Percentiles rank a stretch among this genome's conserved stretches.
phyloP scores from a whole-genome alignment of 169 alveolate species.

The Plasmodium chabaudi region DNA sequence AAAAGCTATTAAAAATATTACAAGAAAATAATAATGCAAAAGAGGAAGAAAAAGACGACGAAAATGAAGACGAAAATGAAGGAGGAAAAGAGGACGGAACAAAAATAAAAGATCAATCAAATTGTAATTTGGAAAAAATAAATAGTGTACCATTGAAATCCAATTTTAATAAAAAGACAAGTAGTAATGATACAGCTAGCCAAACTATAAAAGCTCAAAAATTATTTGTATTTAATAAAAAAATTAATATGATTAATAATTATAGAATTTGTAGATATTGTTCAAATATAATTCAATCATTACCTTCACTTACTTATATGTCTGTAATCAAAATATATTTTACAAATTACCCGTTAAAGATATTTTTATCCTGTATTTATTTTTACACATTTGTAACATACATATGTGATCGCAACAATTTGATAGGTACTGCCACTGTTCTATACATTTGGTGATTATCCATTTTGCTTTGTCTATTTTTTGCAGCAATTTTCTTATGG shows the following conservation, averaged over 20 bases:
- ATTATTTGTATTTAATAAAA: constrained; percentile 47
- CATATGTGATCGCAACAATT: constrained; percentile 45
- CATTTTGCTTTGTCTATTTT: too few relatives aligned
- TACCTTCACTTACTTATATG: constrained; percentile 62
- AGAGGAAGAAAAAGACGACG: neutral
- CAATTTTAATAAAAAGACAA: too few relatives aligned
- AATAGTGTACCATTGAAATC: too few relatives aligned
- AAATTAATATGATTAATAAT: constrained; percentile 47
- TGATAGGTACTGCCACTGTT: constrained; percentile 5
- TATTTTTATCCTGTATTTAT: constrained; percentile 56
- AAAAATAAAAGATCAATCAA: neutral
- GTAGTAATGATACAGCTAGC: neutral
- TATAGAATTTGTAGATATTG: constrained; percentile 45
- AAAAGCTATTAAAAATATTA: constrained; percentile 30
- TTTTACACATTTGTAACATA: constrained; percentile 65
- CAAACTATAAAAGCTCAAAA: neutral
- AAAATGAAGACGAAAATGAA: neutral
- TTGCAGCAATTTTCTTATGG: neutral
- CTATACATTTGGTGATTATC: too few relatives aligned
- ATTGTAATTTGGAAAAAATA: too few relatives aligned
- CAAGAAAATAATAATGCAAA: neutral
- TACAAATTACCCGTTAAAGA: constrained; percentile 53
- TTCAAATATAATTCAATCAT: constrained; percentile 59
- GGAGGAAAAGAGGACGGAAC: neutral
- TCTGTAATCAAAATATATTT: constrained; percentile 67